Base-by-base conservation (phyloP, 352 stramenopile species). In the Phytophthora pisi region DNA sequence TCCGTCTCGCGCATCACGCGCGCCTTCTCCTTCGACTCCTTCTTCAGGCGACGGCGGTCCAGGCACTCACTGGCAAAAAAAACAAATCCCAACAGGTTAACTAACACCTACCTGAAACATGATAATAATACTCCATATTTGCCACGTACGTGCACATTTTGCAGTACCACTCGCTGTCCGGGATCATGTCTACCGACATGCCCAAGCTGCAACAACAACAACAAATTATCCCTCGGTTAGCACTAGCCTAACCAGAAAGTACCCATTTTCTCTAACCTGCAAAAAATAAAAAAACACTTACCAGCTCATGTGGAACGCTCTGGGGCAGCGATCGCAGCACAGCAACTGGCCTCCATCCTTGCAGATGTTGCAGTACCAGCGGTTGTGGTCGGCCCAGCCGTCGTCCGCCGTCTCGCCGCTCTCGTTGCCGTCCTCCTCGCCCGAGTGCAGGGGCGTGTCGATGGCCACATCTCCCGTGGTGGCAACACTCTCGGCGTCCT, bases 301-400 rank as follows among this genome's bases (percentile, higher is more conserved):
- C 77, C 88, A 96, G 63, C 74, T 91, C 86, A 94, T 94, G 70
- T 99, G 96, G 82, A 98, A 99, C 16, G 92, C 85, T 56, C 94
- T 70, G 13, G 95, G 95, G 68, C 96, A 99, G 16, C 87, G 88
- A 55, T 96, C 91, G 65, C 96, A 99, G 59, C 88, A 97, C 26
- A 98, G 71, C 49, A 98, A 55, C 61, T 97, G 88, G 36, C 92
- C 93, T 47, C 84, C 84, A 36, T 94, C 89, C 64, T 96, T 96
- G 78, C 88, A 96, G 34, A 96, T 94, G 66, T 96, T 96, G 74
- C 88, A 96, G 71, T 96, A 96, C 86, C 86, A 95, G 23, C 86
- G 86, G 68, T 96, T 96, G 66, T 96, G 86, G 64, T 96, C 88
- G 1, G 84, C 77, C 86, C 86, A 95, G 47, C 80, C 83, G 38